phyloP scores from a whole-genome alignment of 768 basidiomycete species.

The Coprinopsis sp. region DNA sequence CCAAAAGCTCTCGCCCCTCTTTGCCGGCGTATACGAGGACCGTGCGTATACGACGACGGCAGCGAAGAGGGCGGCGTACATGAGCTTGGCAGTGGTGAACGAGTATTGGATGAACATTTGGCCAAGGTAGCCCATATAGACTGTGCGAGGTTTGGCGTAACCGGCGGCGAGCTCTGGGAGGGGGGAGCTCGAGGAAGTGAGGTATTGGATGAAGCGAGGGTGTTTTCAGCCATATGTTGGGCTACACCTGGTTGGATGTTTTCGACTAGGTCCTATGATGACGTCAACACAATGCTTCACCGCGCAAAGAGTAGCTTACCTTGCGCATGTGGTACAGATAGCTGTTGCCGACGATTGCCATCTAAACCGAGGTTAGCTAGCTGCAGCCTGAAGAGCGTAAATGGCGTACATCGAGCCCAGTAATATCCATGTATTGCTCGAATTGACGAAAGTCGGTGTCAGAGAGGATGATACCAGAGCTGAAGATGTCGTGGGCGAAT shows the following conservation, averaged over 20 bases:
- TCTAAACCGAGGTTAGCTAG: slow-evolving; percentile 36
- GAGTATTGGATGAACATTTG: slow-evolving; percentile 70
- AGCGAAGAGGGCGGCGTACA: slow-evolving; percentile 52
- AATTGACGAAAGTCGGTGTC: slow-evolving; percentile 98
- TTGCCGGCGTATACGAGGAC: slow-evolving; percentile 30
- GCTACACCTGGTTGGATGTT: slow-evolving; percentile 84
- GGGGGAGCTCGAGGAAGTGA: slow-evolving; percentile 66
- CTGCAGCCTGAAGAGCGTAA: background rate
- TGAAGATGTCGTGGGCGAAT: slow-evolving; percentile 89
- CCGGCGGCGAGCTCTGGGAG: slow-evolving; percentile 55
- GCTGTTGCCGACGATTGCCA: slow-evolving; percentile 88
- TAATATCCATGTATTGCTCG: slow-evolving; percentile 82
- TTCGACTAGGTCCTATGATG: slow-evolving; percentile 66
- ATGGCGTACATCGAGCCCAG: slow-evolving; percentile 76
- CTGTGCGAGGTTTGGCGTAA: slow-evolving; percentile 54
- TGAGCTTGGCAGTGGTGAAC: slow-evolving; percentile 60
- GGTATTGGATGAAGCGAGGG: slow-evolving; percentile 73
- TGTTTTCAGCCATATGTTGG: slow-evolving; percentile 88
- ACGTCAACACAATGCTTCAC: background rate
- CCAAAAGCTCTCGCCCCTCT: slow-evolving; percentile 28
- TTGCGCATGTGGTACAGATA: slow-evolving; percentile 94
- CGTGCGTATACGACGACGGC: slow-evolving; percentile 42
- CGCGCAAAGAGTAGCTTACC: slow-evolving; percentile 29
- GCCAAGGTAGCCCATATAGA: slow-evolving; percentile 75
- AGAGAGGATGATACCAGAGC: slow-evolving; percentile 83